Evolutionary conservation across 441 rosid species (phyloP), one percentile per base, ranked within the genome.

Genomic region (Iberis amara): DNA sequence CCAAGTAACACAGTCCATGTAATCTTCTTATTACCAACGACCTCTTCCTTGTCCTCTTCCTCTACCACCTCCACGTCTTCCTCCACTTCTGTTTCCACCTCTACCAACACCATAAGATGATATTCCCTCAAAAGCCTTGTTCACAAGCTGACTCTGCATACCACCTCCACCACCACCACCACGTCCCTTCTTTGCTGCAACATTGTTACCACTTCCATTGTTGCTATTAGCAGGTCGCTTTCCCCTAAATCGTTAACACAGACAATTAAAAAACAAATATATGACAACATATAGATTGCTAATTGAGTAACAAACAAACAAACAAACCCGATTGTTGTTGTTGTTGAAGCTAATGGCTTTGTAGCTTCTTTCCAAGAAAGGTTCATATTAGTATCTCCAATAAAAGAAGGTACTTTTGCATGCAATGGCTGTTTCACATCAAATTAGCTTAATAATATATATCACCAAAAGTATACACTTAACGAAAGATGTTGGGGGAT

Each of bases 361-460:
- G 65, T 36, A 46, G 77, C 81, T 74, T 88, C 98, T 72, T 86
- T 92, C 98, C 98, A 92, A 32, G 98, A 92, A 28, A 84, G 83
- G 59, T 77, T 88, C 64, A 88, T 67, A 47, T 82, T 86, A 65
- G 79, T 86, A 50, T 92, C 91, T 59, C 96, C 96, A 40, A 83
- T 88, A 69, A 88, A 92, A 10, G 92, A 55, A 39, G 98, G 98
- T 2, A 81, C 72, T 68, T 92, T 92, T 21, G 80, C 74, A 81
- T 92, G 98, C 65, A 92, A 66, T 11, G 89, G 88, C 96, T 92
- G 76, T 48, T 65, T 28, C 32, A 43, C n/a, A 21, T 2, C 8
- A 30, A 18, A 18, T 18, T 1, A 18, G 21, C 21, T 18, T 18
- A 18, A 18, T 18, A 18, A 18, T 18, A 18, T 18, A 18, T 18